A percentile compares a stretch with the other conserved stretches of the same genome.
These are phyloP conservation scores for Aspergillus incahuasiensis DNA, from an alignment of 495 filamentous ascomycete genomes.

Conservation along the genomic window DNA sequence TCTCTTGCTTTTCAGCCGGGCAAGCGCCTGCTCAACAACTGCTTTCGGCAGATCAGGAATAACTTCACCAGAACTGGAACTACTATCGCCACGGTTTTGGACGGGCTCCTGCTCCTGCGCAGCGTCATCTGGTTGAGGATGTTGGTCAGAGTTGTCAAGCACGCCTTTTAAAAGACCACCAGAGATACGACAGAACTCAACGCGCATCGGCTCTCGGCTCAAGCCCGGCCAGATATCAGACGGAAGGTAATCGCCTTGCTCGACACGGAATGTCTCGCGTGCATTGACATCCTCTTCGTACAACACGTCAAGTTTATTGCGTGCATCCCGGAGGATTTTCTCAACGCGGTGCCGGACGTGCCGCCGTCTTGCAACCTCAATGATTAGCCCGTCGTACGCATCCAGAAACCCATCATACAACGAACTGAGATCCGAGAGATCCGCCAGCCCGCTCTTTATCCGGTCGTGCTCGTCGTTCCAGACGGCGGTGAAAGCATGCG, in stretches of 20 bases:
- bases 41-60: conserved; percentile 52
- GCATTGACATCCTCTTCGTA: conserved; percentile 68
- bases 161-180: conserved; percentile 33
- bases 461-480: conserved; percentile 72
- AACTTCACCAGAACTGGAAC: conserved; percentile 32
- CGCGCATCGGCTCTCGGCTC: conserved; percentile 53
- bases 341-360: conserved; percentile 67
- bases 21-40: conserved; percentile 51
- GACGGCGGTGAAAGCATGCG: conserved; percentile 62
- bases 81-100: conserved; percentile 11
- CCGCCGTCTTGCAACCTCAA: conserved; percentile 74
- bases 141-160: neutral
- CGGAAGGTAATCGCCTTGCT: conserved; percentile 82
- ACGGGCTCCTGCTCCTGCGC: neutral
- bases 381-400: conserved; percentile 76
- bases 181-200: conserved; percentile 45
- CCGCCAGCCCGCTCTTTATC: conserved; percentile 61
- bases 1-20: conserved; percentile 31
- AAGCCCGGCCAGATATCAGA: conserved; percentile 85
- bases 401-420: conserved; percentile 81
- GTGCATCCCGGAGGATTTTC: conserved; percentile 67
- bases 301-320: conserved; percentile 68
- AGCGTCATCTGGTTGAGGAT: conserved; percentile 4
- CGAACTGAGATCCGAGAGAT: conserved; percentile 65
- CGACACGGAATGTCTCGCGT: conserved; percentile 71